Evolutionary conservation across 352 stramenopile genomes (phyloP).

Genomic region (Pythium scleroteichum): DNA sequence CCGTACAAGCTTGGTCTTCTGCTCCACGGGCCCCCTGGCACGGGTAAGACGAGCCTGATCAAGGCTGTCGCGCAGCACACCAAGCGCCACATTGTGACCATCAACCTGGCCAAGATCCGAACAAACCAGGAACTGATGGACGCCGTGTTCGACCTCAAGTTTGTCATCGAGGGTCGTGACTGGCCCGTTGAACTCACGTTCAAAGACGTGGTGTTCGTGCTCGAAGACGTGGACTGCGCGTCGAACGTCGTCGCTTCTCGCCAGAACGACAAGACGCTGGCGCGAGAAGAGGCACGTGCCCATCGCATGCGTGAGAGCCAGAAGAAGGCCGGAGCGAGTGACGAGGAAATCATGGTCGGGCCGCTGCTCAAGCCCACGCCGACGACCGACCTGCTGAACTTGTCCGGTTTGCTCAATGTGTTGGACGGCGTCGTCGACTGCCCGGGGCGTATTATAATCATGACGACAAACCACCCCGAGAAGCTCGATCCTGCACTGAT

Average conservation of each 20-base stretch:
- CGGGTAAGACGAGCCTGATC: slow-evolving; percentile 89
- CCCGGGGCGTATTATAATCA: slow-evolving; percentile 88
- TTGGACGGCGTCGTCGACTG: slow-evolving; percentile 90
- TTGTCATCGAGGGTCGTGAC: slow-evolving; percentile 52
- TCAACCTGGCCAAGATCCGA: slow-evolving; percentile 64
- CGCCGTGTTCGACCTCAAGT: slow-evolving; percentile 70
- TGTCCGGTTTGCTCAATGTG: slow-evolving; percentile 87
- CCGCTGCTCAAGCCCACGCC: slow-evolving; percentile 17
- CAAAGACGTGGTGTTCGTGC: slow-evolving; percentile 88
- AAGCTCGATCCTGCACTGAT: slow-evolving; percentile 90
- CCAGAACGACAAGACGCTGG: slow-evolving; percentile 6
- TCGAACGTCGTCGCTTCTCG: slow-evolving; percentile 51
- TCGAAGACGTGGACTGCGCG: slow-evolving; percentile 87
- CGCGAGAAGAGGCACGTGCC: slow-evolving; percentile 20
- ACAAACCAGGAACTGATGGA: slow-evolving; percentile 83
- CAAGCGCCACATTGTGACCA: slow-evolving; percentile 70
- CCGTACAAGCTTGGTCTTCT: slow-evolving; percentile 89
- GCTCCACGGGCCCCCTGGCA: slow-evolving; percentile 76
- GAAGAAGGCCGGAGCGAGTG: not conserved
- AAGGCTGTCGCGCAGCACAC: slow-evolving; percentile 83
- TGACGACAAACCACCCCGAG: slow-evolving; percentile 93
- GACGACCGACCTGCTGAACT: slow-evolving; percentile 49
- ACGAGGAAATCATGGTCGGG: slow-evolving; percentile 17
- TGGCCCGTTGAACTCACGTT: slow-evolving; percentile 64
- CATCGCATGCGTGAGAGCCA: not conserved